Percentiles rank a stretch among this genome's conserved stretches.
phyloP scores from a whole-genome alignment of 805 yeast species.

The Babjeviella inositovora region DNA sequence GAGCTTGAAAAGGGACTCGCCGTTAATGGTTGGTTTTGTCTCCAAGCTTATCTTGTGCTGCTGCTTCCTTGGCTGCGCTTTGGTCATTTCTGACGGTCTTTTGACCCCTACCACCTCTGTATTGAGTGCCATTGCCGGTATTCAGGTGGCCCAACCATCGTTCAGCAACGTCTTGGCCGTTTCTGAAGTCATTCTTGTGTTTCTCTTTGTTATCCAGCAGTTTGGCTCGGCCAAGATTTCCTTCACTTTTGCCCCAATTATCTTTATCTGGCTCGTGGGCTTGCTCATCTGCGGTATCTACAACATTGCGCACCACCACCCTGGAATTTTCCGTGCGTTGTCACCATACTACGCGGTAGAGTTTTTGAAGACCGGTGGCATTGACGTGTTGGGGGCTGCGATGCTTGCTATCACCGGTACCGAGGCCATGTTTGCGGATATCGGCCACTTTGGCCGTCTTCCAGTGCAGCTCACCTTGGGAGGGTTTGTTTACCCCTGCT shows the following conservation, averaged over 20 bases:
- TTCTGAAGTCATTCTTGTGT: conserved; percentile 26
- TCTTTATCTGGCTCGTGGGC: conserved; percentile 31
- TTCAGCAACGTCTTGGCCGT: conserved; percentile 26
- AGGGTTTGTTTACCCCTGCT: conserved; percentile 30
- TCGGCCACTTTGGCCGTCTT: conserved; percentile 34
- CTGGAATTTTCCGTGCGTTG: conserved; percentile 26
- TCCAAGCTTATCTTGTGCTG: conserved; percentile 15
- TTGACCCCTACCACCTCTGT: conserved; percentile 52
- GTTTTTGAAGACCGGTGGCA: conserved; percentile 18
- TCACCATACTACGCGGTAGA: conserved; percentile 35
- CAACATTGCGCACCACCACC: conserved; percentile 23
- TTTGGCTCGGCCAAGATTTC: conserved; percentile 34
- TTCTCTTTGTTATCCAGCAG: conserved; percentile 27
- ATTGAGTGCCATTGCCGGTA: conserved; percentile 38
- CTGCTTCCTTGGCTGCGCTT: conserved; percentile 37
- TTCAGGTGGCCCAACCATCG: conserved; percentile 31
- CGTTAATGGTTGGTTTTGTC: conserved; percentile 10
- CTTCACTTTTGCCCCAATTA: conserved; percentile 34
- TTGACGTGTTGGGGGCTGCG: conserved; percentile 29
- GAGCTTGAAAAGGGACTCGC: conserved; percentile 8
- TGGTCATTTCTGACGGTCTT: conserved; percentile 43
- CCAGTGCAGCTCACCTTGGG: conserved; percentile 32
- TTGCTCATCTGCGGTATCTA: conserved; percentile 26
- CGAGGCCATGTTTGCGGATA: conserved; percentile 52
- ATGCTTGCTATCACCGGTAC: conserved; percentile 42